Conservation (phyloP, 345 rosid species). For the Salix caprea region DNA sequence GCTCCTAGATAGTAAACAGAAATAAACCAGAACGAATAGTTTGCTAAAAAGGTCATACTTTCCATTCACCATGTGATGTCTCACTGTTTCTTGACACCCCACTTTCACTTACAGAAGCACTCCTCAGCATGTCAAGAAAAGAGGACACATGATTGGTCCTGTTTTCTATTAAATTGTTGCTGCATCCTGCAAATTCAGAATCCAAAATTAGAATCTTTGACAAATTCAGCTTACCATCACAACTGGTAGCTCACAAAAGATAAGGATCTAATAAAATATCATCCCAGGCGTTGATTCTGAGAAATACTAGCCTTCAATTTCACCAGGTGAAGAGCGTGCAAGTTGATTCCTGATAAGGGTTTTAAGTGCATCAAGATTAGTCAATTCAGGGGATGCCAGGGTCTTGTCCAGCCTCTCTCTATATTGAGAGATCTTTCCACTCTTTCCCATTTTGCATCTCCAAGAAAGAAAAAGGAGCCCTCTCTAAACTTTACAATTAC, state of each 20-base stretch:
- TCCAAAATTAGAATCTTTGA: conserved; percentile 4
- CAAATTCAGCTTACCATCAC: conserved; percentile 3
- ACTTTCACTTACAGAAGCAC: conserved; percentile 51
- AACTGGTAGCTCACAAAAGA: neutral
- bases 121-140: conserved; percentile 84
- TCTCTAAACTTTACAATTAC: neutral
- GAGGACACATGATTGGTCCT: conserved; percentile 53
- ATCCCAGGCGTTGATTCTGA: neutral
- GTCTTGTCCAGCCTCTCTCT: conserved; percentile 76
- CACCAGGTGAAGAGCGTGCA: conserved; percentile 33
- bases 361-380: conserved; percentile 45
- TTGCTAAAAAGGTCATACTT: conserved; percentile 45
- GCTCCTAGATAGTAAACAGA: neutral
- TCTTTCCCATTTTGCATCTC: conserved; percentile 49
- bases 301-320: conserved; percentile 40
- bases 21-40: neutral
- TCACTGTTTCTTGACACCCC: conserved; percentile 36
- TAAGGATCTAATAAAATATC: neutral
- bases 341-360: conserved; percentile 61
- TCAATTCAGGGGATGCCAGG: conserved; percentile 62
- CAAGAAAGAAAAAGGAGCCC: conserved; percentile 1
- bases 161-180: conserved; percentile 46
- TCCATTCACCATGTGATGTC: conserved; percentile 61
- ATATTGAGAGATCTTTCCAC: conserved; percentile 47
- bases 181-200: conserved; percentile 40